A percentile compares a stretch with the other conserved stretches of the same genome.
Conservation (phyloP, 495 filamentous ascomycete species). For the Parathielavia appendiculata region DNA sequence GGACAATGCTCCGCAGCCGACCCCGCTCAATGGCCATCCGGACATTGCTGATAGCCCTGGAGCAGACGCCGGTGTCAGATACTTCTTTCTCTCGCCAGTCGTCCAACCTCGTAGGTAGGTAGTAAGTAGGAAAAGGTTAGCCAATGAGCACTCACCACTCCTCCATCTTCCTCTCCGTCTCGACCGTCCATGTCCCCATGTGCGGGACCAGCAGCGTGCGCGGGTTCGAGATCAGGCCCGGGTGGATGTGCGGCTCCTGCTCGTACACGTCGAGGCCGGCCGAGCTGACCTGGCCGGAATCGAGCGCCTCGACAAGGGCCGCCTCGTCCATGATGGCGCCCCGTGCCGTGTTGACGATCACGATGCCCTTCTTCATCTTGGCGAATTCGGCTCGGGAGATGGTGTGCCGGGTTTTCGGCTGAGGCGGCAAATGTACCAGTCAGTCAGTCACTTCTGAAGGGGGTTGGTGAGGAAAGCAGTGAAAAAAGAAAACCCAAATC, state of each 20-base stretch:
- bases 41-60: constrained; percentile 58
- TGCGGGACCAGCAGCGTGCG: constrained; percentile 73
- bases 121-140: no score
- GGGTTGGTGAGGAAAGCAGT: background rate
- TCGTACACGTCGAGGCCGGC: constrained; percentile 80
- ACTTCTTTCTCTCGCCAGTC: no score
- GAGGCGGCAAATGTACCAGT: background rate
- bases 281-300: constrained; percentile 60
- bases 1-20: constrained; percentile 61
- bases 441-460: background rate
- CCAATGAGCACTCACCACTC: constrained; percentile 35
- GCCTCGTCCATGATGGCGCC: constrained; percentile 67
- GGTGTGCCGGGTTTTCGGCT: constrained; percentile 62
- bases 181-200: constrained; percentile 62
- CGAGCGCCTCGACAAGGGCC: constrained; percentile 64
- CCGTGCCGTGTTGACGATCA: constrained; percentile 68
- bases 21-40: constrained; percentile 58
- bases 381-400: constrained; percentile 58
- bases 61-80: background rate
- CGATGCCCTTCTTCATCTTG: constrained; percentile 65
- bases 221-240: constrained; percentile 62
- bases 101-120: no score
- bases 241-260: constrained; percentile 67
- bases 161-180: constrained; percentile 75
- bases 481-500: constrained; percentile 18